phyloP scores from a whole-genome alignment of 768 basidiomycete species.

The Gymnopilus dilepis region DNA sequence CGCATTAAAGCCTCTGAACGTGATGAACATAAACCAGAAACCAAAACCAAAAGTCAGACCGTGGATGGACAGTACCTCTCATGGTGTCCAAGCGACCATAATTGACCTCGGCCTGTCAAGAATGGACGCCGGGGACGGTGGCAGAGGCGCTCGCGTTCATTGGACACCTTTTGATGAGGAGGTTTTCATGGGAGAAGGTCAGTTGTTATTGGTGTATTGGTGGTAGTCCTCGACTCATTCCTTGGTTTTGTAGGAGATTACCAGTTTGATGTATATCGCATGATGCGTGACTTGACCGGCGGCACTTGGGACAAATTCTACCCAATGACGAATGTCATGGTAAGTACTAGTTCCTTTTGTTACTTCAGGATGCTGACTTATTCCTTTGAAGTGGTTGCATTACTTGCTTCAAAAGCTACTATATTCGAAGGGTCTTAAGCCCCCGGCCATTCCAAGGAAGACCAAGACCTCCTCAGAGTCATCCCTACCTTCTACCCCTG shows the following conservation, averaged over 20 bases:
- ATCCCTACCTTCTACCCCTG: slow-evolving; percentile 12
- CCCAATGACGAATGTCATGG: slow-evolving; percentile 91
- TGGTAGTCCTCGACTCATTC: not conserved
- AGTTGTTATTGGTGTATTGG: slow-evolving; percentile 10
- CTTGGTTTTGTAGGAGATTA: slow-evolving; percentile 69
- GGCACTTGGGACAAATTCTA: slow-evolving; percentile 77
- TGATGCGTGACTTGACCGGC: slow-evolving; percentile 72
- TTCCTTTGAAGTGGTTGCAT: slow-evolving; percentile 78
- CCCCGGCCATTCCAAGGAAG: slow-evolving; percentile 51
- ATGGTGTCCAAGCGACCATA: slow-evolving; percentile 81
- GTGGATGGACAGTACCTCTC: slow-evolving; percentile 66
- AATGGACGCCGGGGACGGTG: slow-evolving; percentile 64
- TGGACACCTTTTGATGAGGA: slow-evolving; percentile 89
- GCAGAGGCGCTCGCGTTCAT: slow-evolving; percentile 52
- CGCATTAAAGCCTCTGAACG: slow-evolving; percentile 40
- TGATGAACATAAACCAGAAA: slow-evolving; percentile 43
- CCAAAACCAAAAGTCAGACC: slow-evolving; percentile 32
- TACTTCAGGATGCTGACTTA: not conserved
- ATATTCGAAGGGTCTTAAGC: slow-evolving; percentile 67
- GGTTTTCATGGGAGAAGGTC: slow-evolving; percentile 91
- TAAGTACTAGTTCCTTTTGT: slow-evolving; percentile 39
- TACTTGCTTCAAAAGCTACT: slow-evolving; percentile 81
- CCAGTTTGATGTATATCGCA: slow-evolving; percentile 94
- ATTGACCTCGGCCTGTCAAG: slow-evolving; percentile 96
- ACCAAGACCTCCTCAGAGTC: slow-evolving; percentile 33